Conservation (phyloP, 75 land plant species). For the Adiantum capillusveneris region DNA sequence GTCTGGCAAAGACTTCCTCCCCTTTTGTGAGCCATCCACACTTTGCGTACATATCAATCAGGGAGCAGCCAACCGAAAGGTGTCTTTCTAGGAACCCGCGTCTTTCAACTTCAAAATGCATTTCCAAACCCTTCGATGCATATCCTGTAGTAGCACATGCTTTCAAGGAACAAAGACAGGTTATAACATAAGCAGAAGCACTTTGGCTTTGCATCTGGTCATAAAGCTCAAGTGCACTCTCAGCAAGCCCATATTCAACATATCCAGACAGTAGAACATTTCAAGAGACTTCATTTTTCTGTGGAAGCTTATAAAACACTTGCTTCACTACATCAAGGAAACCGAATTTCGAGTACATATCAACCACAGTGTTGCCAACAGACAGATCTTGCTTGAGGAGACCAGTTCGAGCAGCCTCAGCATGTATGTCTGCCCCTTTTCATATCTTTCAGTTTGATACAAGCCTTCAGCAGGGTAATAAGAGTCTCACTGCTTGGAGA, state of each 20-base stretch:
- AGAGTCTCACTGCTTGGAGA: constrained; percentile 5
- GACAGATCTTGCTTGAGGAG: not conserved
- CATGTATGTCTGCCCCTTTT: constrained; percentile 8
- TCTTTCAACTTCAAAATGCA: constrained; percentile 19
- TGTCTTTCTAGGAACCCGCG: constrained; percentile 9
- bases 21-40: constrained; percentile 19
- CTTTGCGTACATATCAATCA: constrained; percentile 23
- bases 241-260: constrained; percentile 14
- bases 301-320: constrained; percentile 44
- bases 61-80: constrained; percentile 5
- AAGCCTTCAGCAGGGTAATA: constrained; percentile 9
- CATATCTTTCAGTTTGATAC: constrained; percentile 9
- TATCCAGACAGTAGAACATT: constrained; percentile 39
- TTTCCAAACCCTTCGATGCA: constrained; percentile 32
- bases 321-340: constrained; percentile 17
- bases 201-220: constrained; percentile 17
- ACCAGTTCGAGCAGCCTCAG: constrained; percentile 3
- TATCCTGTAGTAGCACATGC: constrained; percentile 28
- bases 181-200: constrained; percentile 31
- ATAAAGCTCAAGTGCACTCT: constrained; percentile 27
- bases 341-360: constrained; percentile 17
- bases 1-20: constrained; percentile 19
- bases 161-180: constrained; percentile 31
- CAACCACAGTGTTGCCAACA: constrained; percentile 25
- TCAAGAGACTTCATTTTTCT: constrained; percentile 54